phyloP scores from a whole-genome alignment of 148 eudicot species.

The Arbutus unedo region DNA sequence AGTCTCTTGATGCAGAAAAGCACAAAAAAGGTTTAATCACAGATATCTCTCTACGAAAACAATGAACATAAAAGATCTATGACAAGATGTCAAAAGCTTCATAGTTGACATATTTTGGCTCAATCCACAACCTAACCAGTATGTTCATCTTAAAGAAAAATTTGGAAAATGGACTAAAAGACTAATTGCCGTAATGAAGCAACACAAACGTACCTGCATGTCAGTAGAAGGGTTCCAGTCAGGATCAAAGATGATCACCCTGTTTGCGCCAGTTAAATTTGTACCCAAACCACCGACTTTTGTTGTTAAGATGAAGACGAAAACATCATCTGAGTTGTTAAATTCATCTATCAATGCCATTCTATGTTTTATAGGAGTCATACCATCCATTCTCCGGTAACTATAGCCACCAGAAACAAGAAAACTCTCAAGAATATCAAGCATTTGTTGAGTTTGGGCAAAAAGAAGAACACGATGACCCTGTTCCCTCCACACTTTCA shows the following conservation, averaged over 20 bases:
- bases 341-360: constrained; percentile 95
- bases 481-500: constrained; percentile 92
- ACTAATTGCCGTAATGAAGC: background rate
- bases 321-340: constrained; percentile 68
- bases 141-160: background rate
- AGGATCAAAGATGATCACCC: constrained; percentile 97
- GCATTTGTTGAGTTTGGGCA: constrained; percentile 98
- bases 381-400: constrained; percentile 96
- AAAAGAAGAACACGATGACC: constrained; percentile 95
- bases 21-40: background rate
- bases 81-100: constrained; percentile 6
- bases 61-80: background rate
- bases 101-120: background rate
- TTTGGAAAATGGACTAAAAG: background rate
- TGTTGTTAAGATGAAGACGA: constrained; percentile 83
- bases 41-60: background rate
- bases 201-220: constrained; percentile 68
- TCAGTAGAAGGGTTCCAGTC: constrained; percentile 99
- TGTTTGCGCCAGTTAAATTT: constrained; percentile 90
- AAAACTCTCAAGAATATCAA: constrained; percentile 88
- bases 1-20: background rate
- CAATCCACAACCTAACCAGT: background rate
- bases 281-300: constrained; percentile 99
- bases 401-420: constrained; percentile 52
- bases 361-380: constrained; percentile 81